A percentile compares a stretch with the other conserved stretches of the same genome.
phyloP scores from a whole-genome alignment of 1,284 basidiomycete species.

The Cryptococcus sp. region DNA sequence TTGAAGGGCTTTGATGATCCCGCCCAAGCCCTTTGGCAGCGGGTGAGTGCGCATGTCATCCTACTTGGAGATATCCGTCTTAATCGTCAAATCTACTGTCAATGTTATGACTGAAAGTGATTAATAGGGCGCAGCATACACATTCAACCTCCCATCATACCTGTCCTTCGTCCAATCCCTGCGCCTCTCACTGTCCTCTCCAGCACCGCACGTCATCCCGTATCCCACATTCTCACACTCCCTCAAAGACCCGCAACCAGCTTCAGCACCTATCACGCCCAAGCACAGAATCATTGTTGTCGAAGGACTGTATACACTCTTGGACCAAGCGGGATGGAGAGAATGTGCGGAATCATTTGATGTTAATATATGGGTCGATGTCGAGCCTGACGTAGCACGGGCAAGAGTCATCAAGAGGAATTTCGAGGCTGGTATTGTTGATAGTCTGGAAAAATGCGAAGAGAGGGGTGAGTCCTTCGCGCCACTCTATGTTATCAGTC shows the following conservation, averaged over 20 bases:
- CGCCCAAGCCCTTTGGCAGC: slow-evolving; percentile 30
- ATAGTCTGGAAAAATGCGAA: slow-evolving; percentile 25
- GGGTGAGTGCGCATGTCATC: slow-evolving; percentile 54
- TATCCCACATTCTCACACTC: slow-evolving; percentile 52
- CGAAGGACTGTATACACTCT: slow-evolving; percentile 79
- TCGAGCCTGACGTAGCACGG: slow-evolving; percentile 64
- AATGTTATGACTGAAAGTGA: too few species aligned
- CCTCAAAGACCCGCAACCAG: slow-evolving; percentile 56
- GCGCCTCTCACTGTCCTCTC: slow-evolving; percentile 58
- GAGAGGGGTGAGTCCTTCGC: slow-evolving; percentile 17
- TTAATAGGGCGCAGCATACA: slow-evolving; percentile 55
- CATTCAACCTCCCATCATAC: slow-evolving; percentile 59
- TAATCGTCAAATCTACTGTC: too few species aligned
- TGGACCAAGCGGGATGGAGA: slow-evolving; percentile 71
- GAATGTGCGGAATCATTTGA: slow-evolving; percentile 69
- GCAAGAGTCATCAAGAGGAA: slow-evolving; percentile 63
- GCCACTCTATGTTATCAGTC: too few species aligned
- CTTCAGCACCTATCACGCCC: slow-evolving; percentile 60
- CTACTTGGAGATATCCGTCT: slow-evolving; percentile 58
- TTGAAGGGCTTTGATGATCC: slow-evolving; percentile 47
- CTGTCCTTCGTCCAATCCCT: slow-evolving; percentile 70
- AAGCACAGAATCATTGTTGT: slow-evolving; percentile 73
- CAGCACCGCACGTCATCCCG: slow-evolving; percentile 24
- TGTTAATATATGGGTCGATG: slow-evolving; percentile 73
- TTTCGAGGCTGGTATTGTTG: slow-evolving; percentile 37